Conservation (phyloP, 345 rosid species). For the Eucalyptus cloeziana region DNA sequence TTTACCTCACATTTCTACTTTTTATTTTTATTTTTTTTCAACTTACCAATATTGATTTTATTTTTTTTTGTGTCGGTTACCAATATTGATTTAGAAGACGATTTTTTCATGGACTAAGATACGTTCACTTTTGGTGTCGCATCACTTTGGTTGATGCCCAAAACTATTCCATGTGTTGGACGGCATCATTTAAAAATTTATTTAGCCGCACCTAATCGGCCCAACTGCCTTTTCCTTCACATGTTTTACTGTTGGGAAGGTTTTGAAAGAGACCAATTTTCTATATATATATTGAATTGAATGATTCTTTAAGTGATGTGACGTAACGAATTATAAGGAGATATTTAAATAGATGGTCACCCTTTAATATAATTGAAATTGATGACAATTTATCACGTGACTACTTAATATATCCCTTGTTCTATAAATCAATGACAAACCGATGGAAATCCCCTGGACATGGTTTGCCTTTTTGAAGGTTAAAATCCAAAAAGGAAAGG, state of each 20-base stretch:
- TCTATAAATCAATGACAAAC: neutral
- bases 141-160: neutral
- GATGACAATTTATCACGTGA: neutral
- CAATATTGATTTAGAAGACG: neutral
- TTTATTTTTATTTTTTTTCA: neutral
- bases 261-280: neutral
- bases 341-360: neutral
- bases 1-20: neutral
- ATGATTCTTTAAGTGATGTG: neutral
- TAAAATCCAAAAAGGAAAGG: neutral
- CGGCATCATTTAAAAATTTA: neutral
- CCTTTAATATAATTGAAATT: neutral
- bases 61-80: no score
- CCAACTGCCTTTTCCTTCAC: neutral
- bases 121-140: neutral
- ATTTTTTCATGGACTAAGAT: neutral
- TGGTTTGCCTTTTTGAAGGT: neutral
- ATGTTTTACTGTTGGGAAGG: neutral
- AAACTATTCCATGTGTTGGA: neutral
- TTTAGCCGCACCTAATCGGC: neutral
- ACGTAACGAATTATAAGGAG: neutral
- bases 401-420: neutral
- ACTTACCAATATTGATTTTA: neutral
- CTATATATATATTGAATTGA: neutral
- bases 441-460: neutral